Evolutionary conservation across 176 grass and related monocot genomes (phyloP).

Genomic region (Lolium rigidum): DNA sequence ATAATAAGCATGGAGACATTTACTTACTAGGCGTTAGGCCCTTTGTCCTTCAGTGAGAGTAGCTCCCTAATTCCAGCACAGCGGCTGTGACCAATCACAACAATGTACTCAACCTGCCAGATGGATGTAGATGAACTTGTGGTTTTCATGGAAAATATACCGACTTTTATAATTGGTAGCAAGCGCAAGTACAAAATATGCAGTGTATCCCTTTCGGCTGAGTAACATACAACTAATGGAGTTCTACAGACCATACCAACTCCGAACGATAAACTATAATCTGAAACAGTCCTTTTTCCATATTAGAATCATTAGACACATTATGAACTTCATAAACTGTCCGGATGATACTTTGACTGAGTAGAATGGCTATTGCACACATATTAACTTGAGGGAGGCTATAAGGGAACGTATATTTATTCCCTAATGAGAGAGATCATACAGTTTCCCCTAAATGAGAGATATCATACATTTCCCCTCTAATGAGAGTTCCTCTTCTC

Average conservation of each 20-base stretch:
- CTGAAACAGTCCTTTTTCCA: not conserved
- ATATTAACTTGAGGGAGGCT: not conserved
- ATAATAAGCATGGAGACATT: not conserved
- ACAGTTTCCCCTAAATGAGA: not conserved
- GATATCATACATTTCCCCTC: not conserved
- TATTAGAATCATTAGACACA: constrained; percentile 5
- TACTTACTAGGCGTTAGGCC: constrained; percentile 51
- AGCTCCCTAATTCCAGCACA: constrained; percentile 85
- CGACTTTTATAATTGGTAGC: not conserved
- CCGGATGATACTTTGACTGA: not conserved
- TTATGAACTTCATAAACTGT: not conserved
- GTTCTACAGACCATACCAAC: not conserved
- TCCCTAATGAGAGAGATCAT: not conserved
- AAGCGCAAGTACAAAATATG: not conserved
- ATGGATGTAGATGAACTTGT: constrained; percentile 7
- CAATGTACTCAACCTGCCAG: constrained; percentile 70
- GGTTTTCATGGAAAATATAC: constrained; percentile 7
- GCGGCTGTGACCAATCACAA: constrained; percentile 84
- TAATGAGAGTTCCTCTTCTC: not conserved
- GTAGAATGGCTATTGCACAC: not conserved
- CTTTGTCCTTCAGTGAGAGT: constrained; percentile 64
- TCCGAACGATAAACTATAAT: not conserved
- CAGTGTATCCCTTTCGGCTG: not conserved
- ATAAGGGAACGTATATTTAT: not conserved
- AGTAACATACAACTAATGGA: not conserved